phyloP scores from a whole-genome alignment of 1,284 basidiomycete genomes.

The Tausonia pullulans region DNA sequence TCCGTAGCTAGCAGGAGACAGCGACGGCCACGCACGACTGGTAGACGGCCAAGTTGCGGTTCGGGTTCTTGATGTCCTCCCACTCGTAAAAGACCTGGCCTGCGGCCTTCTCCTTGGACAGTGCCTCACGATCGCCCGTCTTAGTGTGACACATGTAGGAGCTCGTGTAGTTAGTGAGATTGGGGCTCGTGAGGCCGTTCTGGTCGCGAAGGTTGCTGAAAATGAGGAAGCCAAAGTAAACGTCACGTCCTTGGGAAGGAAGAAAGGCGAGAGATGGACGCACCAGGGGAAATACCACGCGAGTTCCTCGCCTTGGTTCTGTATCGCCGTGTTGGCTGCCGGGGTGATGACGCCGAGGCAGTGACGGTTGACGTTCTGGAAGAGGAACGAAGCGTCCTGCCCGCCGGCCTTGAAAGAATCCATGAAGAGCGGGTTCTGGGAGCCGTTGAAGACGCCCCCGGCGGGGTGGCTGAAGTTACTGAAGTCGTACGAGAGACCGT shows the following conservation, averaged over 20 bases:
- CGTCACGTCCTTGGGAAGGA: too few relatives aligned
- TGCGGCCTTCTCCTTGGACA: slow-evolving; percentile 40
- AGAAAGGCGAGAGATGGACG: too few relatives aligned
- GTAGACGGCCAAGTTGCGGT: slow-evolving; percentile 77
- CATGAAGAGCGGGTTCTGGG: slow-evolving; percentile 68
- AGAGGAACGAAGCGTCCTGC: slow-evolving; percentile 84
- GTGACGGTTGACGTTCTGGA: slow-evolving; percentile 78
- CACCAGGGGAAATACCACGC: slow-evolving; percentile 85
- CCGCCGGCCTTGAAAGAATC: slow-evolving; percentile 66
- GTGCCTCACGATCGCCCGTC: slow-evolving; percentile 40
- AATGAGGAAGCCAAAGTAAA: too few relatives aligned
- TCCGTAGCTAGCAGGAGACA: not conserved
- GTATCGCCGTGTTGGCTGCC: slow-evolving; percentile 54
- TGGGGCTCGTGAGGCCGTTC: slow-evolving; percentile 50
- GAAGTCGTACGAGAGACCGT: slow-evolving; percentile 89
- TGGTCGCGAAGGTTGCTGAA: slow-evolving; percentile 61
- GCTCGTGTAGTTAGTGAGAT: slow-evolving; percentile 55
- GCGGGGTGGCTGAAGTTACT: slow-evolving; percentile 71
- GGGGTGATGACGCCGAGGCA: slow-evolving; percentile 69
- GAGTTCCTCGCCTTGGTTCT: slow-evolving; percentile 25
- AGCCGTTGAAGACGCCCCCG: slow-evolving; percentile 55
- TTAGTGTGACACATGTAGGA: slow-evolving; percentile 61
- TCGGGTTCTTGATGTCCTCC: slow-evolving; percentile 60
- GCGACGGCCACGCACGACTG: slow-evolving; percentile 53
- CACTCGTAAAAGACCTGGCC: slow-evolving; percentile 91